These are phyloP conservation scores for Chlorella sp. DNA, from an alignment of 139 green algal genomes.

Conservation along the genomic window DNA sequence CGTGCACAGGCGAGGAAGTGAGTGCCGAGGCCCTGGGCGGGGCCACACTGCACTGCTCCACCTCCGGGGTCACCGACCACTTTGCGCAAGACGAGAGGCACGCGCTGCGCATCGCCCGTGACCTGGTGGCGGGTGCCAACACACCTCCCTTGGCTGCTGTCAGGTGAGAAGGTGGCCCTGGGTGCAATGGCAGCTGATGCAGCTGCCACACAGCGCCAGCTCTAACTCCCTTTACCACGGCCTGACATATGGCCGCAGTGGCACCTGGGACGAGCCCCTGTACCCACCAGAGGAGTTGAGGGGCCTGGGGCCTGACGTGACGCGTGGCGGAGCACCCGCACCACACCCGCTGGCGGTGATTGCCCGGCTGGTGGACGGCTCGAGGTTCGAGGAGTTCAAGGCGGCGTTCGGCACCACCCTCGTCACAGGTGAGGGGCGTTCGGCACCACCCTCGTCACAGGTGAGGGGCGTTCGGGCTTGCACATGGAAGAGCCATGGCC, in stretches of 20 bases:
- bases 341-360: constrained; percentile 26
- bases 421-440: constrained; percentile 58
- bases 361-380: constrained; percentile 71
- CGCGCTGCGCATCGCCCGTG: constrained; percentile 65
- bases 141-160: no score
- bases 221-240: neutral
- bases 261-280: constrained; percentile 61
- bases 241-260: neutral
- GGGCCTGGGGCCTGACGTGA: constrained; percentile 40
- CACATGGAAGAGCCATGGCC: no score
- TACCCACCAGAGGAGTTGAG: constrained; percentile 54
- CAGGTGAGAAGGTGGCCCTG: no score
- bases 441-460: constrained; percentile 84
- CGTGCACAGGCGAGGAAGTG: constrained; percentile 78
- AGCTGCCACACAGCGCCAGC: neutral
- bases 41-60: constrained; percentile 76
- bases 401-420: constrained; percentile 80
- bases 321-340: neutral
- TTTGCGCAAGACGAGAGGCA: constrained; percentile 75
- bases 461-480: constrained; percentile 44
- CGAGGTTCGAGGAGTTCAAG: constrained; percentile 90
- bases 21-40: constrained; percentile 88
- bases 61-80: constrained; percentile 68
- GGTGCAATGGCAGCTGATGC: neutral
- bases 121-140: constrained; percentile 67